Percentiles rank a stretch among this genome's conserved stretches.
These are phyloP conservation scores for Saksenaea oblongispora DNA, from an alignment of 371 early-diverging fungal genomes.

Conservation along the genomic window DNA sequence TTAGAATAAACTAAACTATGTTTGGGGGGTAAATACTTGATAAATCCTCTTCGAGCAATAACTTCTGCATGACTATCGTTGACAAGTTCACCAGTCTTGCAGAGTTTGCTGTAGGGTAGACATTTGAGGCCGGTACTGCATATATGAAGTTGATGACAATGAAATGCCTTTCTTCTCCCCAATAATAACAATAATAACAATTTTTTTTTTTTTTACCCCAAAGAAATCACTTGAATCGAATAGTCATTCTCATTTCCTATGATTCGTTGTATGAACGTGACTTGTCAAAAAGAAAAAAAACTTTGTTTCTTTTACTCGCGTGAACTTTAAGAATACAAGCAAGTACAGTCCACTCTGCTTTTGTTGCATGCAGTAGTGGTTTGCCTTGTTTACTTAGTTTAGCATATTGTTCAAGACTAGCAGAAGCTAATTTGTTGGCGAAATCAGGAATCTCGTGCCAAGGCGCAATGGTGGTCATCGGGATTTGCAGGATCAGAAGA, in stretches of 20 bases:
- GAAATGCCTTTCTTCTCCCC: conserved; percentile 1
- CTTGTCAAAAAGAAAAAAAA: background rate
- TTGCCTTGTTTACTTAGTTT: conserved; percentile 73
- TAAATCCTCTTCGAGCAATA: conserved; percentile 76
- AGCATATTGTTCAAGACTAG: conserved; percentile 31
- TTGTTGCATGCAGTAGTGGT: conserved; percentile 48
- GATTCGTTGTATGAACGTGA: background rate
- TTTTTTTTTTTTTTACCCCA: conserved; percentile 56
- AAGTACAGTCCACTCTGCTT: conserved; percentile 85
- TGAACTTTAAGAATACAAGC: conserved; percentile 69
- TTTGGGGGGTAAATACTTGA: conserved; percentile 48
- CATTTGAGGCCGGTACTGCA: conserved; percentile 87
- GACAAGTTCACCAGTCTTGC: conserved; percentile 61
- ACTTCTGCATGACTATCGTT: conserved; percentile 89
- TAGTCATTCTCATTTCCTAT: conserved; percentile 27
- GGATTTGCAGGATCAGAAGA: background rate
- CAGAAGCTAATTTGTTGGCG: conserved; percentile 30
- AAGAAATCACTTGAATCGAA: conserved; percentile 58
- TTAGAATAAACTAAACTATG: background rate
- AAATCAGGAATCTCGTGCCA: conserved; percentile 34
- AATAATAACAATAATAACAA: background rate
- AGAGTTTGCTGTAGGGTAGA: conserved; percentile 62
- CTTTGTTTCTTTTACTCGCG: conserved; percentile 11
- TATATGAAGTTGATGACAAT: conserved; percentile 16
- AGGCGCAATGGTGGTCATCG: background rate